A percentile compares a stretch with the other conserved stretches of the same genome.
These are phyloP conservation scores for Solanum arcanum DNA, from an alignment of 257 asterid species.

Conservation along the genomic window DNA sequence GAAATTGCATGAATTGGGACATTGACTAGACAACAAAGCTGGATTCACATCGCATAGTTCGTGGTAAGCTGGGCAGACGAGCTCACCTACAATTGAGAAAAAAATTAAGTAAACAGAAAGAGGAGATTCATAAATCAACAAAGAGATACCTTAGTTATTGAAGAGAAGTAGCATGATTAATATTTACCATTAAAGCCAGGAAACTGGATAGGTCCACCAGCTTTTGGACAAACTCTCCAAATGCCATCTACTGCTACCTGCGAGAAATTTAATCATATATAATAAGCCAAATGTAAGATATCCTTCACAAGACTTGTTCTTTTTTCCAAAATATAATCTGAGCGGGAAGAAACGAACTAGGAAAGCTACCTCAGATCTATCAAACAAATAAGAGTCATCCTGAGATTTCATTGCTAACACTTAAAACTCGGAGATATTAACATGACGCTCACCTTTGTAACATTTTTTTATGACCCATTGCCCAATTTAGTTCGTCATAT, in stretches of 20 bases:
- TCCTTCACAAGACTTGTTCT: not conserved
- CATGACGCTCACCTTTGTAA: not conserved
- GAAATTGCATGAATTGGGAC: conserved; percentile 72
- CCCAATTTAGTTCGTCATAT: not conserved
- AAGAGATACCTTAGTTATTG: not conserved
- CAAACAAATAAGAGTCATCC: not conserved
- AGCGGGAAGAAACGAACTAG: not conserved
- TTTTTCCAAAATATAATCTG: not conserved
- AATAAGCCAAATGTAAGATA: not conserved
- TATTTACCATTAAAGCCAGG: conserved; percentile 78
- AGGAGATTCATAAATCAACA: not conserved
- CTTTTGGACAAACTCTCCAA: conserved; percentile 76
- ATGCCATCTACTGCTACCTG: conserved; percentile 88
- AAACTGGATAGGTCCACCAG: conserved; percentile 77
- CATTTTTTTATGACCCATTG: not conserved
- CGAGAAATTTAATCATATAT: not conserved
- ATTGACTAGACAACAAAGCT: conserved; percentile 53
- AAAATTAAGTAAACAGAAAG: not conserved
- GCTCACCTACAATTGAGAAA: conserved; percentile 46
- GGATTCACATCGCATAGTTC: conserved; percentile 75
- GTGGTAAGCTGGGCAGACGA: conserved; percentile 87
- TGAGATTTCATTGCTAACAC: not conserved
- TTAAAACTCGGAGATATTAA: not conserved
- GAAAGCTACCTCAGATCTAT: not conserved
- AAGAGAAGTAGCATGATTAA: not conserved